phyloP scores from a whole-genome alignment of 2,329 filamentous ascomycete genomes.

The Paracorniculantispora psalliotae region DNA sequence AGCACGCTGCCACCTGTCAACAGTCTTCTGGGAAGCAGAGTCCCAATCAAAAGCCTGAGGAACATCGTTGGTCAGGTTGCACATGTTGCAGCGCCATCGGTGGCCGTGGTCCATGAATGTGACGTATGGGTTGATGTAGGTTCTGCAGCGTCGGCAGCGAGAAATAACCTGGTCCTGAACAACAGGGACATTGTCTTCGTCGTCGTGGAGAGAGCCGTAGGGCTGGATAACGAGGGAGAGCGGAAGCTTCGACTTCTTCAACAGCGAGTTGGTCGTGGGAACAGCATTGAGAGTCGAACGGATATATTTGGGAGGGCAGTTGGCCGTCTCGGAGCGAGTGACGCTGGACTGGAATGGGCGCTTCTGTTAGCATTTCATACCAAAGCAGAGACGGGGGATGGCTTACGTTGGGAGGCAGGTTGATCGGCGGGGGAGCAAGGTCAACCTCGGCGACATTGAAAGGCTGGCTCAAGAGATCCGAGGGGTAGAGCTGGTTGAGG shows the following conservation, averaged over 20 bases:
- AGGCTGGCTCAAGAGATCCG: conserved; percentile 85
- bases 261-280: conserved; percentile 82
- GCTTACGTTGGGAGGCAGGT: conserved; percentile 87
- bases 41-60: conserved; percentile 99
- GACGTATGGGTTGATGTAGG: conserved; percentile 97
- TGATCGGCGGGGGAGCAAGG: conserved; percentile 82
- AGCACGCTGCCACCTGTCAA: conserved; percentile 85
- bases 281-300: conserved; percentile 93
- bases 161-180: conserved; percentile 97
- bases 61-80: conserved; percentile 96
- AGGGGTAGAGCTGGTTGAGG: conserved; percentile 86
- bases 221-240: conserved; percentile 96
- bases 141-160: conserved; percentile 88
- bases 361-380: conserved; percentile 32
- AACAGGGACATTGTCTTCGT: conserved; percentile 84
- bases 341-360: conserved; percentile 63
- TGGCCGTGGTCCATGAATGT: conserved; percentile 96
- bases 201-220: conserved; percentile 86
- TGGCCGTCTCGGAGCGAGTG: conserved; percentile 84
- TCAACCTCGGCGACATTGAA: conserved; percentile 94
- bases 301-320: conserved; percentile 90
- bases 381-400: not conserved
- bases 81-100: conserved; percentile 99
- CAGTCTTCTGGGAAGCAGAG: conserved; percentile 79
- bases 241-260: conserved; percentile 95